Evolutionary conservation across 768 basidiomycete genomes (phyloP).

Genomic region (Lepiota venenata): DNA sequence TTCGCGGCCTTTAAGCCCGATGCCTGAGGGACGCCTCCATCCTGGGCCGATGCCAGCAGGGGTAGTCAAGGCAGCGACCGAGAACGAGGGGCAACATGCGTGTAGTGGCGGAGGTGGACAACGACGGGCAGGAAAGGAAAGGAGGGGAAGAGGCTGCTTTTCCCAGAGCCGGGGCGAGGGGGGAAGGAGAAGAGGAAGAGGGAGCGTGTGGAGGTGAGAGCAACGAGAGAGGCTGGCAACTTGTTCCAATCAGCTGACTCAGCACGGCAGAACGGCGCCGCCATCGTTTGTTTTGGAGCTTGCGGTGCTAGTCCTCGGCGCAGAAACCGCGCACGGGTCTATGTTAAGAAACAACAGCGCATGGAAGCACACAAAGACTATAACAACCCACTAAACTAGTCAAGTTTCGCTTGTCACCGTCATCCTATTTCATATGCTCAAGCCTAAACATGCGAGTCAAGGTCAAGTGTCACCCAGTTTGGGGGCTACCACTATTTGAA

Average conservation of each 20-base stretch:
- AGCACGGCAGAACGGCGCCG: not conserved
- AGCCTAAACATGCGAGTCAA: no score
- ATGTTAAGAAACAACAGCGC: no score
- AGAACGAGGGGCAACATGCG: slow-evolving; percentile 18
- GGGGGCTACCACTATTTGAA: no score
- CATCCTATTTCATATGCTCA: no score
- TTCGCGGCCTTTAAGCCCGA: slow-evolving; percentile 52
- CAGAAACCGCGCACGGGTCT: not conserved
- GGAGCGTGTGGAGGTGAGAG: not conserved
- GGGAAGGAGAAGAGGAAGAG: not conserved
- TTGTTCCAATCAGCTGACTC: not conserved
- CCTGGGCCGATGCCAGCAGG: slow-evolving; percentile 40
- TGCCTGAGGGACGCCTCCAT: slow-evolving; percentile 51
- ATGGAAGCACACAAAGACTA: no score
- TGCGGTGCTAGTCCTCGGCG: not conserved
- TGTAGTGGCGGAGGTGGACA: not conserved
- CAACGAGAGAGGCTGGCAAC: not conserved
- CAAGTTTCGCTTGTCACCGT: no score
- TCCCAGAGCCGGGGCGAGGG: slow-evolving; percentile 2
- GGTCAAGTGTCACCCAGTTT: no score
- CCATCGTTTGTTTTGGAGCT: no score
- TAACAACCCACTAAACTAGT: no score
- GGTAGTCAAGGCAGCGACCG: slow-evolving; percentile 28
- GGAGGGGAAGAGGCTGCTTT: not conserved
- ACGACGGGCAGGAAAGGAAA: not conserved